Base-by-base conservation (phyloP, 208 protist species). In the Trypanosoma melophagium region DNA sequence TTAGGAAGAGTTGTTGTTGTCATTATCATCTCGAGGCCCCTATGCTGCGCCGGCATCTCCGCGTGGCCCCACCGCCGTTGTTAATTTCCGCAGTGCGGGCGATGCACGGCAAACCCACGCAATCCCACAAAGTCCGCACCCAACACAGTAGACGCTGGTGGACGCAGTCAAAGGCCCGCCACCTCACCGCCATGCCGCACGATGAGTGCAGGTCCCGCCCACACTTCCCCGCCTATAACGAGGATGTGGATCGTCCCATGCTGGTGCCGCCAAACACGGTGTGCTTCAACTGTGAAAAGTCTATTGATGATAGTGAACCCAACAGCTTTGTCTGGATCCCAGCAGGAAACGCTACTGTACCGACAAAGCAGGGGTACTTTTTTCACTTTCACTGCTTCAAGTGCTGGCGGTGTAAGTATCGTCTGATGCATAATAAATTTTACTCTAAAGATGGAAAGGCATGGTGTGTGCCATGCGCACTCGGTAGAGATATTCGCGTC, bases 311-410 rank as follows among this genome's bases (percentile, higher is more conserved):
- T 12, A 77, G 84, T 49, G 83, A 83, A 22, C 21, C 89, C 35
- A 94, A 94, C 60, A 93, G 86, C 74, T 94, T 90, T 74, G 90
- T 96, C 17, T 96, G 90, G 88, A 81, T 96, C 13, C 90, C 90
- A 0, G 73, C 90, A 4, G 90, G 90, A 22, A 94, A 96, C 71
- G 90, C 90, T 4, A 78, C 84, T 5, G 79, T 89, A 50, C 90
- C 90, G 38, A 96, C 90, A 12, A 56, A 50, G 68, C 81, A 93
- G 72, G 90, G 90, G 40, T 96, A 96, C 77, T 93, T 96, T 58
- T 96, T 96, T 66, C 90, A 96, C 70, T 84, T 91, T 60, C 73
- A 77, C 44, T 96, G 90, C 80, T 96, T 96, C 80, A 96, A 96
- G 73, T 96, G 90, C 60, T 87, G 81, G 79, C 76, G 84, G 55